Evolutionary conservation across 2,329 filamentous ascomycete genomes (phyloP).

Genomic region (Verticillium zaregamsianum): DNA sequence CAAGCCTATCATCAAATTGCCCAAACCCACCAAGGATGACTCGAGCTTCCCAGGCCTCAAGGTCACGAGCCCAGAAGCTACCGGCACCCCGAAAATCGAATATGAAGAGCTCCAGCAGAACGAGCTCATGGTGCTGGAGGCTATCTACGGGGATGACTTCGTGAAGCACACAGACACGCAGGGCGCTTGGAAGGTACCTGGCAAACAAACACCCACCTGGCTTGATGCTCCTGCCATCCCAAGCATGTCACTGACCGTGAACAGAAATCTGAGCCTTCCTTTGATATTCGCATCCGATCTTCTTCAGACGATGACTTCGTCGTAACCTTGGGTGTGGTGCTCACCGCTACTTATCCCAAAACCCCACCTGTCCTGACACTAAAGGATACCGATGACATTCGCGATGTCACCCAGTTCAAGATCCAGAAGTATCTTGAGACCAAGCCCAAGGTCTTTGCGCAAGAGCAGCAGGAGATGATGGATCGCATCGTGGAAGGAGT

Average conservation of each 20-base stretch:
- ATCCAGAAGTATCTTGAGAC: constrained; percentile 61
- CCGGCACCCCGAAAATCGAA: constrained; percentile 43
- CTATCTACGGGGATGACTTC: constrained; percentile 90
- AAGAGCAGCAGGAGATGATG: constrained; percentile 54
- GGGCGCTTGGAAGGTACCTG: constrained; percentile 76
- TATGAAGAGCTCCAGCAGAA: constrained; percentile 85
- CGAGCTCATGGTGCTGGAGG: constrained; percentile 78
- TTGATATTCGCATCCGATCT: constrained; percentile 75
- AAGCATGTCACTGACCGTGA: background rate
- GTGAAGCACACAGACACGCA: constrained; percentile 65
- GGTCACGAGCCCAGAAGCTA: constrained; percentile 33
- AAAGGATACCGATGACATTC: constrained; percentile 60
- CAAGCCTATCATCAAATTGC: constrained; percentile 33
- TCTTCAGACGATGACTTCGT: constrained; percentile 68
- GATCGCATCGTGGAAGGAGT: constrained; percentile 65
- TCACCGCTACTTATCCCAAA: constrained; percentile 90
- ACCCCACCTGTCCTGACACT: constrained; percentile 69
- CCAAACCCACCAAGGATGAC: constrained; percentile 36
- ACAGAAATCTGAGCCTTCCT: constrained; percentile 75
- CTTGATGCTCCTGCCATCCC: background rate
- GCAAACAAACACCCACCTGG: background rate
- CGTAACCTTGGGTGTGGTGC: constrained; percentile 69
- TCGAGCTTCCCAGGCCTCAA: constrained; percentile 49
- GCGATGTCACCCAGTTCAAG: constrained; percentile 66
- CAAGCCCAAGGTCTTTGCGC: constrained; percentile 49